Evolutionary conservation across 805 yeast genomes (phyloP), one percentile per base, ranked within the genome.

Genomic region (Grigorovia transvaalensis): DNA sequence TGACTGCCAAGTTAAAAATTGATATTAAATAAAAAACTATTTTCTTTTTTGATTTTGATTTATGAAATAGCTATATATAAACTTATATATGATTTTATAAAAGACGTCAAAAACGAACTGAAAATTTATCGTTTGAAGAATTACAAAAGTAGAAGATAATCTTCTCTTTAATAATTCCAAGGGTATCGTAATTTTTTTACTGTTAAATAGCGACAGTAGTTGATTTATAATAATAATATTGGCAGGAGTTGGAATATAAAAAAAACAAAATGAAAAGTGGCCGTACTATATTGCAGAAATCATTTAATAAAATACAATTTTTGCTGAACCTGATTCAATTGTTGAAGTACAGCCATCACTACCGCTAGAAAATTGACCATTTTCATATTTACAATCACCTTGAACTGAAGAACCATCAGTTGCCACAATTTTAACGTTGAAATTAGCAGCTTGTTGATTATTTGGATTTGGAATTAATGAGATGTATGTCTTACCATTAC

Each of bases 381-480:
- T 74, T 65, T 78, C 86, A 75, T 90, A 91, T 50, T 70, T 70
- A 75, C 98, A 91, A 47, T 76, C 73, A 57, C 98, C 97, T 57
- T 74, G 74, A 53, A 84, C 79, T 50, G 80, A 72, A 52, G 80
- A 81, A 54, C 79, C 84, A 50, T 77, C 78, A 60, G 82, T 74
- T 50, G 84, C 91, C 53, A 79, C 89, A 65, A 93, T 90, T 72
- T 81, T 81, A 59, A 86, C 85, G 63, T 82, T 83, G 76, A 69
- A 85, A 77, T 82, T 84, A 51, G 84, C 77, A 52, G 90, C 73
- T 19, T 76, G 67, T 20, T 67, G 59, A 78, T 87, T 88, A 81
- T 90, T 89, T 65, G 97, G 96, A 76, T 91, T 91, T 72, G 96
- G 96, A 72, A 89, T 88, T 71, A 91, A 75, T 8, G 96, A 88